Evolutionary conservation across 768 basidiomycete species (phyloP).

Genomic region (Leccinellum luteum): DNA sequence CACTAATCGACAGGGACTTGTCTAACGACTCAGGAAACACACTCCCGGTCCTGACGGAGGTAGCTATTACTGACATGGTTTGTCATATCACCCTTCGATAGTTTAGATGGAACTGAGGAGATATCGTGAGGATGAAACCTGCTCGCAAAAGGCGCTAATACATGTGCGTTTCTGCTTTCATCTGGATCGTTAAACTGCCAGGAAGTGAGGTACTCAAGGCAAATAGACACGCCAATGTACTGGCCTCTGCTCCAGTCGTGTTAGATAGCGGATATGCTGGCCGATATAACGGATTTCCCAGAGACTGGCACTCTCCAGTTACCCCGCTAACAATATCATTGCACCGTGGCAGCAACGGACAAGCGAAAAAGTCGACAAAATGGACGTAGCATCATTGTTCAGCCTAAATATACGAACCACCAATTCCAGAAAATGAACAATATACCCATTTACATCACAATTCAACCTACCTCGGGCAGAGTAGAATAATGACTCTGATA

Average conservation of each 20-base stretch:
- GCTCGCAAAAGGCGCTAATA: not conserved
- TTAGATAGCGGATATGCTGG: not conserved
- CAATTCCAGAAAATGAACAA: not conserved
- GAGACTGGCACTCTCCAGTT: no score
- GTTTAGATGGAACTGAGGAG: not conserved
- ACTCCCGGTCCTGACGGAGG: not conserved
- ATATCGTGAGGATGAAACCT: not conserved
- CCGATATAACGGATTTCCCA: not conserved
- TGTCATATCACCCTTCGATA: not conserved
- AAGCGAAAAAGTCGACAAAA: no score
- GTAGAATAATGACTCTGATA: not conserved
- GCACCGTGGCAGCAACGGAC: no score
- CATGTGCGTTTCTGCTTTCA: not conserved
- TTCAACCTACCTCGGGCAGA: not conserved
- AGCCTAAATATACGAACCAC: not conserved
- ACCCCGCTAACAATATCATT: no score
- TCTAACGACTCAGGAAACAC: conserved; percentile 17
- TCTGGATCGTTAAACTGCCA: not conserved
- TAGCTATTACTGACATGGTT: not conserved
- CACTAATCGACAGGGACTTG: conserved; percentile 42
- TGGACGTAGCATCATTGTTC: not conserved
- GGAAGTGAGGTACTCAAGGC: not conserved
- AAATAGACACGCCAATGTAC: not conserved
- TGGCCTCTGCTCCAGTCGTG: not conserved
- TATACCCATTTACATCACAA: not conserved